Evolutionary conservation across 495 filamentous ascomycete genomes (phyloP).

Genomic region (Aspergillus sclerotiicarbonarius): DNA sequence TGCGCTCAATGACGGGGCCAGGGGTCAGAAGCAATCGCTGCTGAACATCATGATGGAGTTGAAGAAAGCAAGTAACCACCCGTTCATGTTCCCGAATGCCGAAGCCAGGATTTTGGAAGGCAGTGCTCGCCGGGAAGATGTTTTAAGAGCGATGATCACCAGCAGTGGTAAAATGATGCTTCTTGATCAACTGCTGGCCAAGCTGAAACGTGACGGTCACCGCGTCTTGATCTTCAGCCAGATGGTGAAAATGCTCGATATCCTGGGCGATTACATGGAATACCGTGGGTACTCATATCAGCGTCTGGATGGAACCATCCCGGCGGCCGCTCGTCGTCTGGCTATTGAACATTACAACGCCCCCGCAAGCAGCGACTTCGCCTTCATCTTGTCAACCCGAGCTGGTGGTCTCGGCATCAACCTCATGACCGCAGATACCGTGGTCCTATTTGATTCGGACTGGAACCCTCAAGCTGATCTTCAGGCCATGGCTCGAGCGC

Average conservation of each 20-base stretch:
- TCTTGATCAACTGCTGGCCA: slow-evolving; percentile 86
- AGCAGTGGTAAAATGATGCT: slow-evolving; percentile 99
- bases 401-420: slow-evolving; percentile 98
- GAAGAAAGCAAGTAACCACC: slow-evolving; percentile 98
- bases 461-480: slow-evolving; percentile 99
- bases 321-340: slow-evolving; percentile 75
- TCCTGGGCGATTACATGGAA: slow-evolving; percentile 88
- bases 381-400: slow-evolving; percentile 91
- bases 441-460: slow-evolving; percentile 97
- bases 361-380: slow-evolving; percentile 89
- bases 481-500: slow-evolving; percentile 96
- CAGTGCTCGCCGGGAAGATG: slow-evolving; percentile 76
- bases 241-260: slow-evolving; percentile 99
- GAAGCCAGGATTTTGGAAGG: slow-evolving; percentile 82
- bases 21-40: slow-evolving; percentile 88
- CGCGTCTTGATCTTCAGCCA: slow-evolving; percentile 98
- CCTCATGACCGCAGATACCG: slow-evolving; percentile 96
- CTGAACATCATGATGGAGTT: slow-evolving; percentile 99
- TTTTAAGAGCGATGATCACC: slow-evolving; percentile 84
- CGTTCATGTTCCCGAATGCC: slow-evolving; percentile 93
- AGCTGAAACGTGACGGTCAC: slow-evolving; percentile 87
- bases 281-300: slow-evolving; percentile 89
- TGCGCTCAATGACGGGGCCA: slow-evolving; percentile 83
- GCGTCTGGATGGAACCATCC: slow-evolving; percentile 90
- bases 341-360: slow-evolving; percentile 99